phyloP scores from a whole-genome alignment of 768 basidiomycete species.

The Lactarius tabidus region DNA sequence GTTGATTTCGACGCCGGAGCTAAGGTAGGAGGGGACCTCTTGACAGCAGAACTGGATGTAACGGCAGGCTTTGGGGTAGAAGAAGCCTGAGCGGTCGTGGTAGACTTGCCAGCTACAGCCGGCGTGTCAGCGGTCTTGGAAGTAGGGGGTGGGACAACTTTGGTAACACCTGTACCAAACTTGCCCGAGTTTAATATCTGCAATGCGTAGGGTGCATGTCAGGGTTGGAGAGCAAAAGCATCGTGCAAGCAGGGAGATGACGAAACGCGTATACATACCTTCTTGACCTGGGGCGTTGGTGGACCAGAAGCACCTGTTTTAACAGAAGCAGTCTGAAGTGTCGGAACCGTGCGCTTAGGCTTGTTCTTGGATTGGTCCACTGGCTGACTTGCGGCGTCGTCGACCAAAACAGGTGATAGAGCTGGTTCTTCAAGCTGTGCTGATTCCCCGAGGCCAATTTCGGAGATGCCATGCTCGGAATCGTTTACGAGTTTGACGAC shows the following conservation, averaged over 20 bases:
- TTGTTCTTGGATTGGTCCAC: conserved; percentile 28
- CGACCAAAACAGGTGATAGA: conserved; percentile 5
- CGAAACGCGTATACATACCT: conserved; percentile 45
- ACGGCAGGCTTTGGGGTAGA: conserved; percentile 35
- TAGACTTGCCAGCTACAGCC: conserved; percentile 30
- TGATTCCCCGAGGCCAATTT: conserved; percentile 16
- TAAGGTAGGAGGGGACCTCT: conserved; percentile 34
- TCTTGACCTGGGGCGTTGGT: conserved; percentile 60
- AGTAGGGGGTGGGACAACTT: conserved; percentile 36
- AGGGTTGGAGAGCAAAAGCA: conserved; percentile 26
- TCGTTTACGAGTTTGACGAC: conserved; percentile 2
- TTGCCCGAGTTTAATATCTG: conserved; percentile 26
- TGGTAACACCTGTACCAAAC: conserved; percentile 35
- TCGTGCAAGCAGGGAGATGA: conserved; percentile 12
- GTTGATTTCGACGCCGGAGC: conserved; percentile 22
- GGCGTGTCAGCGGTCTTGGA: conserved; percentile 41
- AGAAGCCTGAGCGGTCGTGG: conserved; percentile 28
- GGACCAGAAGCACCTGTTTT: conserved; percentile 46
- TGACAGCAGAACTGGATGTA: background rate
- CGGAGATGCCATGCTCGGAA: conserved; percentile 5
- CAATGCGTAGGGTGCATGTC: conserved; percentile 17
- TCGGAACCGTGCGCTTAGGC: conserved; percentile 32
- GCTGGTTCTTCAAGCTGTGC: conserved; percentile 20
- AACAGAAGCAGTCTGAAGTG: conserved; percentile 39
- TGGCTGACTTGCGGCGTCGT: conserved; percentile 23